phyloP scores from a whole-genome alignment of 306 rosid genomes.

The Citrullus colocynthis region DNA sequence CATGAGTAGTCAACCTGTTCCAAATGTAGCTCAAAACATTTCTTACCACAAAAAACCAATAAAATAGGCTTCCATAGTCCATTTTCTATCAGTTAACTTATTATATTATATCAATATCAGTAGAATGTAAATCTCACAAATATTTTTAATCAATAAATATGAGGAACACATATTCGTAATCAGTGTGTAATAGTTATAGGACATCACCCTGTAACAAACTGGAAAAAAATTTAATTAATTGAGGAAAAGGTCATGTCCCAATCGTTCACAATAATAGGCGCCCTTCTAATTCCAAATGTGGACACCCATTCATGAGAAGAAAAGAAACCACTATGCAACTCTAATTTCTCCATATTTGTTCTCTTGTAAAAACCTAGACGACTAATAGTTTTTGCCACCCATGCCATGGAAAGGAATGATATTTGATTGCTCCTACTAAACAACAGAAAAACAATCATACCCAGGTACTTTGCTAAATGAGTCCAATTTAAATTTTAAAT shows the following conservation, averaged over 20 bases:
- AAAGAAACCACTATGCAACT: background rate
- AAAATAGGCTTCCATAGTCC: background rate
- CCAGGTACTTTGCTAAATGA: background rate
- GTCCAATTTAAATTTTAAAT: background rate
- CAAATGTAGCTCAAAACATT: background rate
- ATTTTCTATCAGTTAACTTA: background rate
- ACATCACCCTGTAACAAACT: background rate
- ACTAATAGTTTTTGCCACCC: background rate
- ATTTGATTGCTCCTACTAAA: background rate
- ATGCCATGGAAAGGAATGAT: background rate
- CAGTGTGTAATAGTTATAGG: background rate
- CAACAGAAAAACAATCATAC: background rate
- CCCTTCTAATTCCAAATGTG: background rate
- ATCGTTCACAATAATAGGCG: background rate
- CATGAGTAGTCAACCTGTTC: conserved; percentile 70
- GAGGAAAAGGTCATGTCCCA: background rate
- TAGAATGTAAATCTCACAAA: background rate
- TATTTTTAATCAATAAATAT: background rate
- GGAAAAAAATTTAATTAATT: too few relatives aligned
- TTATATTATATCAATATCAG: background rate
- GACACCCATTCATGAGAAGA: background rate
- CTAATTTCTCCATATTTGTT: background rate
- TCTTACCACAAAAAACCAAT: background rate
- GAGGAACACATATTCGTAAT: background rate
- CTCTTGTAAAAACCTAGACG: background rate